These are phyloP conservation scores for Aspergillus heteromorphus DNA, from an alignment of 495 filamentous ascomycete genomes.

Conservation along the genomic window DNA sequence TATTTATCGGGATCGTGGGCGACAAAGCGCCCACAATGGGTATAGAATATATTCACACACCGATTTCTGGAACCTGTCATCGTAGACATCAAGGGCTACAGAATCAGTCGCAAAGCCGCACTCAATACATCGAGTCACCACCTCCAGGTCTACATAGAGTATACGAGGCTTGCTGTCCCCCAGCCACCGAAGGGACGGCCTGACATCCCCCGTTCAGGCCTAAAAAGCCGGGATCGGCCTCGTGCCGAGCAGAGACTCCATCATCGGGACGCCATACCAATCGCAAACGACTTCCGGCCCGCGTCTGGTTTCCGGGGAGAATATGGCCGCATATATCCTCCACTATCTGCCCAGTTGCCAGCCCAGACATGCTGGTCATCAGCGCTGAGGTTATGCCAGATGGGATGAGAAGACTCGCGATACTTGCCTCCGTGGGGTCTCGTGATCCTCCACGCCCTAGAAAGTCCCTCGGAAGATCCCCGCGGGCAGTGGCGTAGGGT, in stretches of 20 bases:
- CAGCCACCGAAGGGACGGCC: background rate
- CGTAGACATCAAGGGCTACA: too few species aligned
- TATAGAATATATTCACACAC: too few species aligned
- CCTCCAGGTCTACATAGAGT: too few species aligned
- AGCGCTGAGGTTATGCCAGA: background rate
- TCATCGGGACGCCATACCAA: background rate
- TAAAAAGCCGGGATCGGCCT: background rate
- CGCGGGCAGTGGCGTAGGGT: background rate
- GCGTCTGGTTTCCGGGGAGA: background rate
- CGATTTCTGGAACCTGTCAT: too few species aligned
- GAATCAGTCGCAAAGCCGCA: too few species aligned
- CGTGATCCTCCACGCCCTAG: background rate
- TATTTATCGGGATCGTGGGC: too few species aligned
- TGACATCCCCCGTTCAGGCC: background rate
- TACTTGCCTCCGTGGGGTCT: background rate
- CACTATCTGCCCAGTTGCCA: background rate
- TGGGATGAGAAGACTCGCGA: background rate
- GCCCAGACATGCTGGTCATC: background rate
- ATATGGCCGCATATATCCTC: background rate
- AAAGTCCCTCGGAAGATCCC: background rate
- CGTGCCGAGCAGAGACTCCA: background rate
- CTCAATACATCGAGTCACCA: too few species aligned
- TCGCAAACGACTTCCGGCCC: background rate
- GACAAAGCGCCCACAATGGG: too few species aligned
- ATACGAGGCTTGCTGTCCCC: too few species aligned